These are phyloP conservation scores for Nakazawaea peltata DNA, from an alignment of 805 yeast species.

Conservation along the genomic window DNA sequence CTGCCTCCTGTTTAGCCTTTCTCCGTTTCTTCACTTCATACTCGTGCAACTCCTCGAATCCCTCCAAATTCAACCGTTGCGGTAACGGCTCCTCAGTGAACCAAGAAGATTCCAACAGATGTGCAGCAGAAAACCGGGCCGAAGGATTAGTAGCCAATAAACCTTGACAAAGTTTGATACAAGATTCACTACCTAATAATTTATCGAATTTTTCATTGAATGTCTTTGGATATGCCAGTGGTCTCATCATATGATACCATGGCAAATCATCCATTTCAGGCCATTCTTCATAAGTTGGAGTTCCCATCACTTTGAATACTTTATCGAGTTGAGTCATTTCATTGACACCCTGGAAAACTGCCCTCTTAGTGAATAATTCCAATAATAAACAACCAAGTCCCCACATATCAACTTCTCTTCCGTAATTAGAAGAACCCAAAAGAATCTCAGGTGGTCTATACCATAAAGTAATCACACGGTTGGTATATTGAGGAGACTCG, in stretches of 20 bases:
- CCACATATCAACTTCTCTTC: constrained; percentile 92
- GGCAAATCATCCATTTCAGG: constrained; percentile 74
- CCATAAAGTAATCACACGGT: constrained; percentile 94
- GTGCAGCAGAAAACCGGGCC: constrained; percentile 55
- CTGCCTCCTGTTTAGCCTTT: constrained; percentile 18
- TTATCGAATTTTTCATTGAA: constrained; percentile 35
- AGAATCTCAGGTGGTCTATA: constrained; percentile 94
- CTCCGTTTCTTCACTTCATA: constrained; percentile 84
- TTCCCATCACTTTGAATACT: constrained; percentile 80
- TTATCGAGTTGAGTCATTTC: constrained; percentile 77
- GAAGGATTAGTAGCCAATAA: constrained; percentile 65
- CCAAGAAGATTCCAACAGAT: constrained; percentile 65
- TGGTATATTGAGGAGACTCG: constrained; percentile 76
- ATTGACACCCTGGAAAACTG: constrained; percentile 82
- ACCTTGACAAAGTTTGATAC: constrained; percentile 57
- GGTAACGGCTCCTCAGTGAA: constrained; percentile 64
- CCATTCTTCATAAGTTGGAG: constrained; percentile 70
- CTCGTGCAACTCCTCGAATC: constrained; percentile 83
- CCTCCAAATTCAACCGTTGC: constrained; percentile 48
- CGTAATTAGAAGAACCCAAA: constrained; percentile 85
- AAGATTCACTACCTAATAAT: constrained; percentile 34
- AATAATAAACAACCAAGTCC: constrained; percentile 89
- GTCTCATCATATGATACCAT: constrained; percentile 85
- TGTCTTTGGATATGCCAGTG: constrained; percentile 28
- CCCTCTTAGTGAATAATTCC: constrained; percentile 68